Evolutionary conservation across 495 filamentous ascomycete species (phyloP).

Genomic region (Parmelia sp.): DNA sequence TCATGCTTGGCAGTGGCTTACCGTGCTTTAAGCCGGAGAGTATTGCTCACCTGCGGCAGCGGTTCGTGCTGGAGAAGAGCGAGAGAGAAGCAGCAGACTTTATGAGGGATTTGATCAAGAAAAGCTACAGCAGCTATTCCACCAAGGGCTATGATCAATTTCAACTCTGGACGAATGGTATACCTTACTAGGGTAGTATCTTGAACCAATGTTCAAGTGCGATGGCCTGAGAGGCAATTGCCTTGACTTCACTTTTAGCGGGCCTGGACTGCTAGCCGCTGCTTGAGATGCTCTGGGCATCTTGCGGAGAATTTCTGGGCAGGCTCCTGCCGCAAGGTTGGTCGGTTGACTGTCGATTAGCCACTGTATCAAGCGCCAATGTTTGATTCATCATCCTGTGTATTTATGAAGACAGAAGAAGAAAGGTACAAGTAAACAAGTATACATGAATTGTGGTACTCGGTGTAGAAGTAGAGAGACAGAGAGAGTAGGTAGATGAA

Average conservation of each 20-base stretch:
- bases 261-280: not conserved
- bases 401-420: no score
- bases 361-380: no score
- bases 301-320: no score
- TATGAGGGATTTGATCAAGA: conserved; percentile 80
- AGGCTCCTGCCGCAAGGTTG: no score
- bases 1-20: conserved; percentile 95
- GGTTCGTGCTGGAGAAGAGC: conserved; percentile 88
- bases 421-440: no score
- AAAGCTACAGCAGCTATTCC: conserved; percentile 78
- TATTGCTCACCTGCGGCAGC: conserved; percentile 81
- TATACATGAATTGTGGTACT: no score
- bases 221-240: not conserved
- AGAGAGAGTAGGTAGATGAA: no score
- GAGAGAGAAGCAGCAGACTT: conserved; percentile 94
- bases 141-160: conserved; percentile 96
- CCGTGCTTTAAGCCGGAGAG: conserved; percentile 98
- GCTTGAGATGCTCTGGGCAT: no score
- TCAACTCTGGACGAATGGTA: conserved; percentile 94
- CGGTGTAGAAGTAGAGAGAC: no score
- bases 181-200: conserved; percentile 64
- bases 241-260: not conserved
- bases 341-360: no score
- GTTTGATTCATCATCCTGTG: no score
- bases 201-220: not conserved